Conservation (phyloP, 257 asterid genomes). For the Osmanthus fragrans region DNA sequence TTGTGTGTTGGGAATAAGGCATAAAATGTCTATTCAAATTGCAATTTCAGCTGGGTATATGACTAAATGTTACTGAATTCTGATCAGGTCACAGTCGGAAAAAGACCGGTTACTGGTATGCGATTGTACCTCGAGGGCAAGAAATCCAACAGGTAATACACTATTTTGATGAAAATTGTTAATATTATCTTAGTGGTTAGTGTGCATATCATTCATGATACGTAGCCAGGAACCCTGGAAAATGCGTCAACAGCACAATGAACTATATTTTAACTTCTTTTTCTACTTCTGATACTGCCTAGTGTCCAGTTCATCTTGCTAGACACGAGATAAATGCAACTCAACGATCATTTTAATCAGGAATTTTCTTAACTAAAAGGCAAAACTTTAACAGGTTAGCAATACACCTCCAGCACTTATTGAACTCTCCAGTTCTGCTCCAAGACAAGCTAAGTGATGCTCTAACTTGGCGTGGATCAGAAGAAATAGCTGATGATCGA, state of each 20-base stretch:
- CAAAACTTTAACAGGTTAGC: slow-evolving; percentile 47
- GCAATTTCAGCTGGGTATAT: not conserved
- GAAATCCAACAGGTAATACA: slow-evolving; percentile 65
- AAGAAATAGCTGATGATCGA: slow-evolving; percentile 46
- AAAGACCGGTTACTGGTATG: slow-evolving; percentile 82
- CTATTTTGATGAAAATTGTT: not conserved
- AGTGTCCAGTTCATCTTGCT: not conserved
- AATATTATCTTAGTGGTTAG: not conserved
- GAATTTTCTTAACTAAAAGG: not conserved
- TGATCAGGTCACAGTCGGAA: slow-evolving; percentile 56
- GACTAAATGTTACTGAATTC: not conserved
- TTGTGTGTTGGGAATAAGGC: no score
- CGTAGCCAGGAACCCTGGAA: not conserved
- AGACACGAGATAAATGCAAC: not conserved
- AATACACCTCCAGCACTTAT: slow-evolving; percentile 71
- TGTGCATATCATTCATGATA: no score
- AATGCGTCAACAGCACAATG: no score
- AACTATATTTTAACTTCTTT: no score
- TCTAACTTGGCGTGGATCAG: slow-evolving; percentile 56
- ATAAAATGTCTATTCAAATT: no score
- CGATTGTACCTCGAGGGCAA: slow-evolving; percentile 81
- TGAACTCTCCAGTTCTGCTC: slow-evolving; percentile 57
- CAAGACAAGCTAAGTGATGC: slow-evolving; percentile 33
- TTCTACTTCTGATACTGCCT: no score
- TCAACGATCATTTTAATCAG: not conserved